phyloP scores from a whole-genome alignment of 2,329 filamentous ascomycete genomes.

The Alternaria sp. region DNA sequence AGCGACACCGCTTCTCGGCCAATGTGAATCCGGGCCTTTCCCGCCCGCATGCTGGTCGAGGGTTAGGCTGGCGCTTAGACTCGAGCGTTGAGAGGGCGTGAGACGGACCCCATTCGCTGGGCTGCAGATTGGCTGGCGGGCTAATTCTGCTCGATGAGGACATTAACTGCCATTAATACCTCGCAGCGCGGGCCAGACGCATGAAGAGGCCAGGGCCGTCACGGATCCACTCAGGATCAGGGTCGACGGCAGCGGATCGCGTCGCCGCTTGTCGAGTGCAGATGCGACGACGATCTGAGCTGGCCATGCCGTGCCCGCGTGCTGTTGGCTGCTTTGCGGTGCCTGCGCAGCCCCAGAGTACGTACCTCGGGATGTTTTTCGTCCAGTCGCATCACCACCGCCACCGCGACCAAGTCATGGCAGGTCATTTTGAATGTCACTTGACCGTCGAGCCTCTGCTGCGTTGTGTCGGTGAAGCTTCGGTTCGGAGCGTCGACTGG shows the following conservation, averaged over 20 bases:
- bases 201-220: slow-evolving; percentile 24
- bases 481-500: slow-evolving; percentile 6
- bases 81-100: slow-evolving; percentile 33
- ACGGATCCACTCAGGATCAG: slow-evolving; percentile 13
- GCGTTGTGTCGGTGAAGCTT: slow-evolving; percentile 19
- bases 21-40: slow-evolving; percentile 37
- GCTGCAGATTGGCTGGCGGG: slow-evolving; percentile 15
- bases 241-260: slow-evolving; percentile 34
- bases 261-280: slow-evolving; percentile 23
- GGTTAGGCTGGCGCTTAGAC: slow-evolving; percentile 44
- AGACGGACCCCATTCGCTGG: slow-evolving; percentile 40
- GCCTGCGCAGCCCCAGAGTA: slow-evolving; percentile 13
- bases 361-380: slow-evolving; percentile 12
- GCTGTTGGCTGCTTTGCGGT: slow-evolving; percentile 10
- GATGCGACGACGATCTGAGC: slow-evolving; percentile 34
- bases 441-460: slow-evolving; percentile 21
- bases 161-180: slow-evolving; percentile 45
- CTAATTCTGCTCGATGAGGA: slow-evolving; percentile 37
- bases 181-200: slow-evolving; percentile 16
- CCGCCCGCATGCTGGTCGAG: slow-evolving; percentile 36
- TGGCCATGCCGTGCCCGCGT: slow-evolving; percentile 29
- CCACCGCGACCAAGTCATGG: slow-evolving; percentile 4
- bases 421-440: slow-evolving; percentile 12
- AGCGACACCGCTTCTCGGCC: slow-evolving; percentile 31
- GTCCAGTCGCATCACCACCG: slow-evolving; percentile 17